phyloP scores from a whole-genome alignment of 805 yeast species.

The Middelhovenomyces tepae region DNA sequence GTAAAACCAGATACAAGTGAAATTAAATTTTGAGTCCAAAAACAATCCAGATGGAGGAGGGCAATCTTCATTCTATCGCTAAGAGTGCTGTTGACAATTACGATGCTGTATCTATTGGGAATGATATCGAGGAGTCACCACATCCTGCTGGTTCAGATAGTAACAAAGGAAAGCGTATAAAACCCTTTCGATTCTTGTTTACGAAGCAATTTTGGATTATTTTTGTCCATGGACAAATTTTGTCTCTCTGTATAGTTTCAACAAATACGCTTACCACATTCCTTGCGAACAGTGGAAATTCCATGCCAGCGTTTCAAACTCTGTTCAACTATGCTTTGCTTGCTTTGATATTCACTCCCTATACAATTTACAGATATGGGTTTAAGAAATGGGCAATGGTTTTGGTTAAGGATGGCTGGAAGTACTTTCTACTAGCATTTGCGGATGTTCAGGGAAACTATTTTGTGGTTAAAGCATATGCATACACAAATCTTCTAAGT shows the following conservation, averaged over 20 bases:
- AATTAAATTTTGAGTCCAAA: too few relatives aligned
- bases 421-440: slow-evolving; percentile 34
- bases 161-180: slow-evolving; percentile 8
- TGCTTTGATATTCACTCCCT: slow-evolving; percentile 31
- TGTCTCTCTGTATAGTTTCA: slow-evolving; percentile 33
- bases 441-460: slow-evolving; percentile 41
- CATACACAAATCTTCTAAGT: slow-evolving; percentile 34
- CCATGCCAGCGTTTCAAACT: slow-evolving; percentile 38
- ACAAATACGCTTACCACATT: slow-evolving; percentile 37
- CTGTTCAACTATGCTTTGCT: slow-evolving; percentile 33
- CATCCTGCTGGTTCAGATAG: neutral
- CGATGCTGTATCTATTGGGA: neutral
- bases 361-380: slow-evolving; percentile 32
- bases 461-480: slow-evolving; percentile 36
- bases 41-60: too few relatives aligned
- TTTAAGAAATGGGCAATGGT: slow-evolving; percentile 27
- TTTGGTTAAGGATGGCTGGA: slow-evolving; percentile 32
- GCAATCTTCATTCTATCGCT: neutral
- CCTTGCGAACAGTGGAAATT: slow-evolving; percentile 29
- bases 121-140: neutral
- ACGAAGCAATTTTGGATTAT: slow-evolving; percentile 34
- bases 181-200: slow-evolving; percentile 20
- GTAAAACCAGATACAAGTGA: too few relatives aligned
- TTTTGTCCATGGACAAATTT: slow-evolving; percentile 33
- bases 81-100: neutral